Conservation (phyloP, 2,329 filamentous ascomycete genomes). For the Monilinia vaccinii-corymbosi region DNA sequence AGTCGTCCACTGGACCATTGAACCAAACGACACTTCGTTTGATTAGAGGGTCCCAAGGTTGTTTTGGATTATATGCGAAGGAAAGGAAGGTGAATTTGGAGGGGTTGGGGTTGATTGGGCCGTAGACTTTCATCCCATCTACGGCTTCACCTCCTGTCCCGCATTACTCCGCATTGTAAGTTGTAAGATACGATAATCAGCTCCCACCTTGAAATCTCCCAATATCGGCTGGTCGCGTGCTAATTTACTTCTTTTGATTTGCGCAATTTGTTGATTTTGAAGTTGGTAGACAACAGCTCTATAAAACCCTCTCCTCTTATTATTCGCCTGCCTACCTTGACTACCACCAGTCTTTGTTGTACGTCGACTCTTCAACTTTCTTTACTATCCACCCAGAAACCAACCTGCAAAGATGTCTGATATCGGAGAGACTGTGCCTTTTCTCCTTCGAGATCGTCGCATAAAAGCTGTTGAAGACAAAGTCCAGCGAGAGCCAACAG, state of each 20-base stretch:
- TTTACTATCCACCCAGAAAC: not conserved
- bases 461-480: not conserved
- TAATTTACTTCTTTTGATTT: rapidly evolving
- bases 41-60: not conserved
- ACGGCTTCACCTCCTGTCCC: not conserved
- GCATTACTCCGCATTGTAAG: not conserved
- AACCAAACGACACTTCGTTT: not conserved
- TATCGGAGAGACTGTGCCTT: not conserved
- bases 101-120: not conserved
- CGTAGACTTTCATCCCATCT: not conserved
- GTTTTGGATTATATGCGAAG: not conserved
- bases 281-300: not conserved
- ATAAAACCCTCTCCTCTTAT: too few species aligned
- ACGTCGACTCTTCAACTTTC: not conserved
- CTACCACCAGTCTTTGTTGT: not conserved
- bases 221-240: not conserved
- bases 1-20: not conserved
- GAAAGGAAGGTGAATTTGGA: not conserved
- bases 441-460: not conserved
- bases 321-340: not conserved
- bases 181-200: not conserved
- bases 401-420: not conserved
- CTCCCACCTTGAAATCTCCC: not conserved
- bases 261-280: not conserved
- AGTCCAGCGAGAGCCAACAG: not conserved